A percentile compares a stretch with the other conserved stretches of the same genome.
Evolutionary conservation across 495 filamentous ascomycete species (phyloP).

Genomic region (Viridothelium virens): DNA sequence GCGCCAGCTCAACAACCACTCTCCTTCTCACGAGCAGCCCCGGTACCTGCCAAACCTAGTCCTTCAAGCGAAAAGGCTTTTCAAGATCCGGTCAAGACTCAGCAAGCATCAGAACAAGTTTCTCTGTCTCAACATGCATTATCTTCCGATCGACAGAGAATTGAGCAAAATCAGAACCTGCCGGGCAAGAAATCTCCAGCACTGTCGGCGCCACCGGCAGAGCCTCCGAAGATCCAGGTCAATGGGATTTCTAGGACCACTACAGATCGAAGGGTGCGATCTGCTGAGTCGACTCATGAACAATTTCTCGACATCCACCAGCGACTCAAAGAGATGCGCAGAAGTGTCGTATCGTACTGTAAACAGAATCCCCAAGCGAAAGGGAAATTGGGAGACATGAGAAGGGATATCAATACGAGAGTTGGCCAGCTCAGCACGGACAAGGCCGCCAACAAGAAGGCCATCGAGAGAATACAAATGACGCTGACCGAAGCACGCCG

Average conservation of each 20-base stretch:
- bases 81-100: no score
- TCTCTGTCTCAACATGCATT: no score
- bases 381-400: constrained; percentile 61
- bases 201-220: background rate
- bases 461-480: constrained; percentile 42
- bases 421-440: constrained; percentile 66
- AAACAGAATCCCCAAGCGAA: constrained; percentile 53
- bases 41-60: no score
- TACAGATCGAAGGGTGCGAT: background rate
- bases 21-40: no score
- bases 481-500: constrained; percentile 41
- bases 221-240: background rate
- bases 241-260: background rate
- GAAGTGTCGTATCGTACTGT: constrained; percentile 40
- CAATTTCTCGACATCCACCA: constrained; percentile 64
- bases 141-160: no score
- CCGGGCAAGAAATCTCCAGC: no score
- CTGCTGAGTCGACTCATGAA: constrained; percentile 40
- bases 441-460: constrained; percentile 53
- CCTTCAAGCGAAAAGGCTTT: no score
- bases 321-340: constrained; percentile 63
- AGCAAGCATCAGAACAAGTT: no score
- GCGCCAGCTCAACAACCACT: no score
- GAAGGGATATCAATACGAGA: constrained; percentile 60
- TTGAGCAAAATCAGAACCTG: no score